Percentiles rank a stretch among this genome's conserved stretches.
Evolutionary conservation across 495 filamentous ascomycete species (phyloP).

Genomic region (Cercophora samala): DNA sequence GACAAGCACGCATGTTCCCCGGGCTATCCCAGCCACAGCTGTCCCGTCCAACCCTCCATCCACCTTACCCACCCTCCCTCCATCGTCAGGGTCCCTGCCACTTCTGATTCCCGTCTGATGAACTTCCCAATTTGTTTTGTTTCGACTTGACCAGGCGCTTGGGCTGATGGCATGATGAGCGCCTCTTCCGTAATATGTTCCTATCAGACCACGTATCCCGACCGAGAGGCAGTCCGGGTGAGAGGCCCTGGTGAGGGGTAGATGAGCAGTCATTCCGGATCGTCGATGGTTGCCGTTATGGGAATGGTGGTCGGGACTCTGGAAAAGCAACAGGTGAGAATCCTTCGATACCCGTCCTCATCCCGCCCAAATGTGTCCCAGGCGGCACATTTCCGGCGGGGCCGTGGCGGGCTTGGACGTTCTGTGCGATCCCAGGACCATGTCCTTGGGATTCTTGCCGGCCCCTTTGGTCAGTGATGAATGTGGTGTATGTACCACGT

Average conservation of each 20-base stretch:
- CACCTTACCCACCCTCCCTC: background rate
- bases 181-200: background rate
- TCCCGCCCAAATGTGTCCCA: constrained; percentile 25
- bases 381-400: constrained; percentile 30
- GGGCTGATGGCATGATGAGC: background rate
- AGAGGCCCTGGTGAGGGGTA: background rate
- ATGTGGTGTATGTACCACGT: constrained; percentile 17
- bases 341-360: constrained; percentile 27
- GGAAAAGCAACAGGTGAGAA: constrained; percentile 13
- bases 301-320: background rate
- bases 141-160: background rate
- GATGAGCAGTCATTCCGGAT: background rate
- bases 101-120: background rate
- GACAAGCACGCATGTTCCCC: background rate
- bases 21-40: background rate
- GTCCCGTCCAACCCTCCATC: constrained; percentile 4
- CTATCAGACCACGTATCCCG: background rate
- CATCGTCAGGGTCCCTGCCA: background rate
- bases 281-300: background rate
- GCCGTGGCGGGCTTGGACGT: constrained; percentile 28
- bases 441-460: constrained; percentile 33
- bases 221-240: background rate
- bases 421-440: constrained; percentile 35
- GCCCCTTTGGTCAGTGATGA: constrained; percentile 13
- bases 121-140: background rate